Base-by-base conservation (phyloP, 1,139 yeast species). In the Diutina sp. region DNA sequence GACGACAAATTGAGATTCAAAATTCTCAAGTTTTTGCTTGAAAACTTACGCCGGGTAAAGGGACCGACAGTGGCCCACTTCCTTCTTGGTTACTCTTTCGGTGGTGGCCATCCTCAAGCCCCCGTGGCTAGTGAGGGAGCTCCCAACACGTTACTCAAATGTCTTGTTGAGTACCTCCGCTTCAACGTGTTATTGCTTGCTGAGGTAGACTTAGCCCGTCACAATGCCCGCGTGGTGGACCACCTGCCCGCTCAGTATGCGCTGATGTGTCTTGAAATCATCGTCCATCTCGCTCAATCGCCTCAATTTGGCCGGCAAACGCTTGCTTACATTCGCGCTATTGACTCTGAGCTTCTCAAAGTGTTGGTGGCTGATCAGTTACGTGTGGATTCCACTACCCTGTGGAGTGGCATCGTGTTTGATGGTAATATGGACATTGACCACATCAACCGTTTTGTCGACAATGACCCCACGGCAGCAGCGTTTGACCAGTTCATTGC, bases 61-160 rank as follows among this genome's bases (percentile, higher is more conserved):
- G 41, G 41, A 1, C 78, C 84, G 2, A 79, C 84, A 0, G 77
- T 86, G 1, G 74, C 91, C 0, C 97, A 90, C 66, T 84, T 85
- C 62, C 68, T 93, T 11, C 74, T 93, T 1, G 98, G 98, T 0
- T 90, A 83, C 58, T 69, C 68, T 46, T 66, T 68, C 14, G 68
- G 67, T 57, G 80, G 78, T 1, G 73, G 68, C 35, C 65, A 65
- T 51, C 64, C 73, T 44, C 57, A 64, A 14, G 59, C 48, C 6
- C 44, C 67, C 1, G 57, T 64, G 6, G 61, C 61, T 3, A 59
- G 63, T 3, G 14, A n/a, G 41, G 41, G 41, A 9, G 57, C 59
- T 1, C 58, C 58, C 2, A 62, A 74, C 16, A 83, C 91, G 1
- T 68, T 88, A 11, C 73, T 90, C 56, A 76, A 73, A 45, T 72